These are phyloP conservation scores for Neophaeococcomyces aloes DNA, from an alignment of 2,329 filamentous ascomycete genomes.

Conservation along the genomic window DNA sequence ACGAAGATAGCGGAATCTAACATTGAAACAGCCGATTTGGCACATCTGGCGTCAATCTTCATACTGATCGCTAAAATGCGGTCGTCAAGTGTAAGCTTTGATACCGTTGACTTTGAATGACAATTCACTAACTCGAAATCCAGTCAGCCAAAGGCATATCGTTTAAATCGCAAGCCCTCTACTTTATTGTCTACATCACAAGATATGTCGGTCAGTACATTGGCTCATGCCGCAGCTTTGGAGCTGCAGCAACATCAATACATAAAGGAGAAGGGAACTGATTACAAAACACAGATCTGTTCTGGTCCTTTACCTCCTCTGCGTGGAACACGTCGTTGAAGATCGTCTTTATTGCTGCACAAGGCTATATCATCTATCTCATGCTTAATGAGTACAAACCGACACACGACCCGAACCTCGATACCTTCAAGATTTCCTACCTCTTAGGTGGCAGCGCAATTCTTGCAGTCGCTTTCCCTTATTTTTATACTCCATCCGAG, in stretches of 20 bases:
- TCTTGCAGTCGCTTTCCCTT: slow-evolving; percentile 72
- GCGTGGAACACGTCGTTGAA: slow-evolving; percentile 94
- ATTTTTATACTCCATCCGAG: slow-evolving; percentile 67
- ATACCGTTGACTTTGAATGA: slow-evolving; percentile 12
- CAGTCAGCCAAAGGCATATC: slow-evolving; percentile 96
- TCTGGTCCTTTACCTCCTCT: slow-evolving; percentile 69
- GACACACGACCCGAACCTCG: slow-evolving; percentile 90
- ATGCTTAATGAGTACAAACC: slow-evolving; percentile 98
- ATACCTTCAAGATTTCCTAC: slow-evolving; percentile 96
- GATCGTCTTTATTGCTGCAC: slow-evolving; percentile 81
- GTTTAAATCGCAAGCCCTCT: slow-evolving; percentile 95
- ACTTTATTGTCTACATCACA: slow-evolving; percentile 86
- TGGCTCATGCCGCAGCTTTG: neutral
- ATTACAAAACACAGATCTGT: slow-evolving; percentile 55
- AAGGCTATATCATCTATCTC: slow-evolving; percentile 90
- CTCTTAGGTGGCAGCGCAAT: slow-evolving; percentile 65
- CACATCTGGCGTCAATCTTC: slow-evolving; percentile 85
- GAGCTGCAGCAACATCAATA: slow-evolving; percentile 10
- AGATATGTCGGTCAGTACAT: slow-evolving; percentile 64
- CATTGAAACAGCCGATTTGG: slow-evolving; percentile 64
- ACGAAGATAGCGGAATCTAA: slow-evolving; percentile 1
- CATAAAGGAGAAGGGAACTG: slow-evolving; percentile 8
- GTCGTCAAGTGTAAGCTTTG: slow-evolving; percentile 62
- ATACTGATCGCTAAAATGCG: slow-evolving; percentile 97
- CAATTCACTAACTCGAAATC: neutral